These are phyloP conservation scores for Macrolepiota fuliginosa DNA, from an alignment of 768 basidiomycete genomes.

Conservation along the genomic window DNA sequence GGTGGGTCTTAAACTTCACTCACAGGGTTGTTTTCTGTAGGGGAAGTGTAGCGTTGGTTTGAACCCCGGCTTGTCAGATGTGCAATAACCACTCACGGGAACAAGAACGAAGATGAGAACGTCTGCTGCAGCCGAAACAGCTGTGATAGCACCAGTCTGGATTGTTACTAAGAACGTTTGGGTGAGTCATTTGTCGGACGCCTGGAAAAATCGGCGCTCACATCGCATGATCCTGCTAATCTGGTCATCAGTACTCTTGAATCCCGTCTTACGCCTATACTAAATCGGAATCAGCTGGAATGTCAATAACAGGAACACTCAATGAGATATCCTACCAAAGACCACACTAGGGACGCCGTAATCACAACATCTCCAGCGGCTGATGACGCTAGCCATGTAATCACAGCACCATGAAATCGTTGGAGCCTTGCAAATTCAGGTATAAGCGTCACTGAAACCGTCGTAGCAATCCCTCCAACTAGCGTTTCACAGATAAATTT, in stretches of 20 bases:
- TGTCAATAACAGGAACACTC: constrained; percentile 23
- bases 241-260: constrained; percentile 37
- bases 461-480: constrained; percentile 5
- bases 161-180: constrained; percentile 30
- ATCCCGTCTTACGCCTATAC: constrained; percentile 37
- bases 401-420: constrained; percentile 29
- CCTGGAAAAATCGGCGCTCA: neutral
- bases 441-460: constrained; percentile 6
- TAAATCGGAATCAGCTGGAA: constrained; percentile 19
- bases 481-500: neutral
- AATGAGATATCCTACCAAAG: constrained; percentile 31
- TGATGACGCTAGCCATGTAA: constrained; percentile 43
- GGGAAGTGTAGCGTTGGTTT: neutral
- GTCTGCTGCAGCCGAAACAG: constrained; percentile 25
- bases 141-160: constrained; percentile 39
- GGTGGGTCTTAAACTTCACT: constrained; percentile 3
- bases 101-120: constrained; percentile 25
- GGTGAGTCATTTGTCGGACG: neutral
- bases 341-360: constrained; percentile 36
- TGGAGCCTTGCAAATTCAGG: constrained; percentile 14
- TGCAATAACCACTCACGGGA: constrained; percentile 17
- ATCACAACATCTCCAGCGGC: constrained; percentile 46
- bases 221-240: constrained; percentile 30
- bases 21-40: constrained; percentile 16
- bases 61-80: neutral